These are phyloP conservation scores for Cyberlindnera mycetangii DNA, from an alignment of 805 yeast genomes.

Conservation along the genomic window DNA sequence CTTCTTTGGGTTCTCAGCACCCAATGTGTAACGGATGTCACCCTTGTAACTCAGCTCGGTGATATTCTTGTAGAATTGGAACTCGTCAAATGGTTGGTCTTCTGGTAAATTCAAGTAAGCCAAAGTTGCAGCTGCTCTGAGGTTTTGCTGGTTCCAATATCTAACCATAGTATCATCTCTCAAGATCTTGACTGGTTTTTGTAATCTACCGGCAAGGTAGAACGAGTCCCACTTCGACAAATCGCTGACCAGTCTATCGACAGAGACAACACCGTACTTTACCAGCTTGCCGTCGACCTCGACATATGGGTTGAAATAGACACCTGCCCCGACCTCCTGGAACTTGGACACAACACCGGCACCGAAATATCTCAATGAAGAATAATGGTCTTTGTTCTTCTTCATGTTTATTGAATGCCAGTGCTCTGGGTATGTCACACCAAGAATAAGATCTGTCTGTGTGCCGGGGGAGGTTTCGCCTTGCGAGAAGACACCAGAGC, in stretches of 20 bases:
- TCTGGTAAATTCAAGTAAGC: constrained; percentile 37
- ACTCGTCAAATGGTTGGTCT: constrained; percentile 46
- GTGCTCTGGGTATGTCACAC: constrained; percentile 67
- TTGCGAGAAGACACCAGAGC: constrained; percentile 89
- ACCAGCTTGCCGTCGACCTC: constrained; percentile 55
- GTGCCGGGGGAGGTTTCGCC: constrained; percentile 48
- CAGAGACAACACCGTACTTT: constrained; percentile 85
- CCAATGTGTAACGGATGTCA: constrained; percentile 79
- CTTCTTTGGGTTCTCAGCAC: constrained; percentile 92
- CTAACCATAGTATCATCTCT: constrained; percentile 61
- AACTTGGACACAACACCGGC: constrained; percentile 52
- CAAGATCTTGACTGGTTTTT: constrained; percentile 83
- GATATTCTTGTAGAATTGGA: constrained; percentile 70
- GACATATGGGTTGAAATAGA: constrained; percentile 91
- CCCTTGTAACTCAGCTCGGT: constrained; percentile 85
- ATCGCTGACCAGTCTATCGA: constrained; percentile 59
- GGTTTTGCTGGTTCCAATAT: constrained; percentile 70
- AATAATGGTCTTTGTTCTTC: constrained; percentile 74
- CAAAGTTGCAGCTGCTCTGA: constrained; percentile 72
- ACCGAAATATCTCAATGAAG: constrained; percentile 61
- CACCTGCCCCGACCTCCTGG: constrained; percentile 80
- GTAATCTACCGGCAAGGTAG: constrained; percentile 89
- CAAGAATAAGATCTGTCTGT: constrained; percentile 84
- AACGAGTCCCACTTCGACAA: constrained; percentile 80
- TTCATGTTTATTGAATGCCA: constrained; percentile 77